Conservation (phyloP, 352 stramenopile genomes). For the Aphanomyces cochlioides region DNA sequence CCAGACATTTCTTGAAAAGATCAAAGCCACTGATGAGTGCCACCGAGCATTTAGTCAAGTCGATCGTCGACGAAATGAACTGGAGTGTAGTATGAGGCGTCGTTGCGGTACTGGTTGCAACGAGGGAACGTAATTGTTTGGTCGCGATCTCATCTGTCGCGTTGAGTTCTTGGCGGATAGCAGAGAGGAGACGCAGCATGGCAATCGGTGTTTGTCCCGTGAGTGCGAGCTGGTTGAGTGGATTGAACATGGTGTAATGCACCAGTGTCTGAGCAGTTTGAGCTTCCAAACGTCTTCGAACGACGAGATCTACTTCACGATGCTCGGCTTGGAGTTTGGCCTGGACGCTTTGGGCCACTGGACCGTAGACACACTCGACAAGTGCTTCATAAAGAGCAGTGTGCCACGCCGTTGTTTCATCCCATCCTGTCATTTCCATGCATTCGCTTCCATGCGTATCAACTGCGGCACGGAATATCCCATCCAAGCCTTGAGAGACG, state of each 20-base stretch:
- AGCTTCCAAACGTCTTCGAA: neutral
- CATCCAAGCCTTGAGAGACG: neutral
- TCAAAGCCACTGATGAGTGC: constrained; percentile 12
- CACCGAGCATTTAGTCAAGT: constrained; percentile 6
- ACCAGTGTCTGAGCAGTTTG: neutral
- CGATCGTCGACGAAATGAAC: constrained; percentile 17
- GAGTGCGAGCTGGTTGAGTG: constrained; percentile 10
- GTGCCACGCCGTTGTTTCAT: neutral
- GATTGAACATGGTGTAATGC: constrained; percentile 23
- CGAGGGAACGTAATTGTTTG: constrained; percentile 2
- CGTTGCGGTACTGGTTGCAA: neutral
- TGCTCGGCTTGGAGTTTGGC: constrained; percentile 15
- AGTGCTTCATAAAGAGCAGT: constrained; percentile 11
- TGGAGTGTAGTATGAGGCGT: neutral
- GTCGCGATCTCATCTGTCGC: neutral
- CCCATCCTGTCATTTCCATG: constrained; percentile 1
- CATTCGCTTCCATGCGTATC: neutral
- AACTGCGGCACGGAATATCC: neutral
- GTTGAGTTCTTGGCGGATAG: neutral
- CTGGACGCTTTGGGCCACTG: constrained; percentile 5
- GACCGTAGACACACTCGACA: neutral
- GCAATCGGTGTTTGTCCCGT: constrained; percentile 4
- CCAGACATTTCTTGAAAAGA: neutral
- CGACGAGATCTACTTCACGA: neutral
- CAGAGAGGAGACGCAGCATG: constrained; percentile 1